Base-by-base conservation (phyloP, 2,329 filamentous ascomycete genomes). In the Colletotrichum sp. region DNA sequence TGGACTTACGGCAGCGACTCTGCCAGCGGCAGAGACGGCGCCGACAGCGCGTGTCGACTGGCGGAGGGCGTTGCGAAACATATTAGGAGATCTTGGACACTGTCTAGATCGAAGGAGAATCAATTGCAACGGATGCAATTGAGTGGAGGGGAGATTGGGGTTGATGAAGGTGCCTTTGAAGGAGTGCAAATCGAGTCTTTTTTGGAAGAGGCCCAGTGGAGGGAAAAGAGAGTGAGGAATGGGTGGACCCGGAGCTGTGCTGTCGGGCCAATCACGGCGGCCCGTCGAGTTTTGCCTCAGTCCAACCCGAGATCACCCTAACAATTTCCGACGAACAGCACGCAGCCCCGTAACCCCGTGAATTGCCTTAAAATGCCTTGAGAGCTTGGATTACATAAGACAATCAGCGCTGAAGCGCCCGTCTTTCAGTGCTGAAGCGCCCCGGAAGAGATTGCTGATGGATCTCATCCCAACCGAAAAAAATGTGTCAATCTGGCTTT, bases 1-100 rank as follows among this genome's bases (percentile, higher is more conserved):
- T 71, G 63, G 71, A 97, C 96, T 93, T 96, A 98, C 97, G 89
- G 93, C 93, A 87, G 93, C 93, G 89, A 97, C 92, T 91, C 95
- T 95, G 91, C 95, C 92, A 84, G 94, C 91, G 85, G 95, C 94
- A 93, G 95, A 95, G 90, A 97, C 92, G 89, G 95, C 95, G 90
- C 95, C 94, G 89, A 96, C 94, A 88, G 94, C 94, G 91, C 96
- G 95, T 90, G 94, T 94, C 87, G 95, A 97, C 91, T 98, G 95
- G 90, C 96, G 93, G 89, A 98, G 92, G 90, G 96, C 96, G 93
- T 94, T 98, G 90, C 96, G 95, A 92, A 98, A 98, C 96, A 98
- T 98, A 89, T 86, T 90, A 80, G 82, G 87, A 89, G 87, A 86
- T 86, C 82, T 86, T 81, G 87, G 82, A 85, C 83, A 83, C 85